Evolutionary conservation across 129 eudicot species (phyloP).

Genomic region (Dittrichia graveolens): DNA sequence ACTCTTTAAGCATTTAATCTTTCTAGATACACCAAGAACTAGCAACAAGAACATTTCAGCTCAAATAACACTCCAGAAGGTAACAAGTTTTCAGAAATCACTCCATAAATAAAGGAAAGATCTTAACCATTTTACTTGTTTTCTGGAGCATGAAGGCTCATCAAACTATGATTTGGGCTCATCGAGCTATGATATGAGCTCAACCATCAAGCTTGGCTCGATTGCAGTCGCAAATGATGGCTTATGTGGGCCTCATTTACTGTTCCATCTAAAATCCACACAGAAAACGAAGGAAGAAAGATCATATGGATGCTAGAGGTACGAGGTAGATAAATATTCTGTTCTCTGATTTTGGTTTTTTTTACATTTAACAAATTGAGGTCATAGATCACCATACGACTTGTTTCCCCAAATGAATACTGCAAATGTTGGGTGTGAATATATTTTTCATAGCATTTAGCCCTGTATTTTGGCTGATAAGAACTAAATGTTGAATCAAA

Average conservation of each 20-base stretch:
- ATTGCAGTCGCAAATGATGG: background rate
- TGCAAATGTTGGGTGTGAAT: too few relatives aligned
- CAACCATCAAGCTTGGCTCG: background rate
- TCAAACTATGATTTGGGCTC: background rate
- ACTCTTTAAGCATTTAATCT: background rate
- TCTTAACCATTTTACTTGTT: background rate
- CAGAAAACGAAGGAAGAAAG: background rate
- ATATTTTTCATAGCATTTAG: background rate
- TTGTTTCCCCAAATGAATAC: conserved; percentile 3
- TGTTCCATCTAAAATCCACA: background rate
- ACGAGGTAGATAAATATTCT: background rate
- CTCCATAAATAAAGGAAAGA: background rate
- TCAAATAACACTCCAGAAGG: background rate
- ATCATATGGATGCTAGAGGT: background rate
- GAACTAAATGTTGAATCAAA: background rate
- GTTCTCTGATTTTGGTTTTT: background rate
- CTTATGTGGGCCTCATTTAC: background rate
- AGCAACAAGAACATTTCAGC: conserved; percentile 3
- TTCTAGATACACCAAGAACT: background rate
- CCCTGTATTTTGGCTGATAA: background rate
- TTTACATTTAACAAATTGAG: conserved; percentile 8
- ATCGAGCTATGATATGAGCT: background rate
- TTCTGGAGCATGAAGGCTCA: background rate
- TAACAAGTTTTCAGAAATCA: background rate
- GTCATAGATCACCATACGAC: background rate